phyloP scores from a whole-genome alignment of 208 protist species.

The Zelonia costaricensis region DNA sequence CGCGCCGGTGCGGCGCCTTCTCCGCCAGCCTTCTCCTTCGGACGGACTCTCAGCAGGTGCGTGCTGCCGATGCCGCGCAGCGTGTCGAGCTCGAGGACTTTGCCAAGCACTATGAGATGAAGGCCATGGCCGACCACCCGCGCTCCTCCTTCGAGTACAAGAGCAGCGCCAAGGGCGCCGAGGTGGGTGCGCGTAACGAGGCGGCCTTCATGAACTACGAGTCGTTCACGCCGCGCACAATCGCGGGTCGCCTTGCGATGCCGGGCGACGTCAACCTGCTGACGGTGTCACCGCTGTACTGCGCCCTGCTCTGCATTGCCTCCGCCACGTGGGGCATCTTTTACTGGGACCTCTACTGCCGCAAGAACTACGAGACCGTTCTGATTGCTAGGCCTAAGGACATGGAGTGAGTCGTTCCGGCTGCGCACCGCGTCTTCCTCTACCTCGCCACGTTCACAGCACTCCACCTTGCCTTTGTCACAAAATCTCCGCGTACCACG shows the following conservation, averaged over 20 bases:
- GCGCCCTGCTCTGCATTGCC: slow-evolving; percentile 50
- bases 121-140: slow-evolving; percentile 59
- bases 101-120: slow-evolving; percentile 57
- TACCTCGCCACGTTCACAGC: not conserved
- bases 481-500: not conserved
- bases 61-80: slow-evolving; percentile 31
- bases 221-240: slow-evolving; percentile 46
- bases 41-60: slow-evolving; percentile 24
- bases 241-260: slow-evolving; percentile 67
- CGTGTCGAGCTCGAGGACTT: slow-evolving; percentile 35
- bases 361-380: slow-evolving; percentile 78
- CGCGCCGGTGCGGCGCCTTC: slow-evolving; percentile 27
- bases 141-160: slow-evolving; percentile 75
- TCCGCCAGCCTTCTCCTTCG: slow-evolving; percentile 28
- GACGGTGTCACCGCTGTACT: slow-evolving; percentile 76
- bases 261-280: slow-evolving; percentile 78
- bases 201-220: slow-evolving; percentile 88
- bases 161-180: slow-evolving; percentile 75
- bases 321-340: slow-evolving; percentile 77
- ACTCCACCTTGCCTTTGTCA: not conserved
- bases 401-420: slow-evolving; percentile 32
- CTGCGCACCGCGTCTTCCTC: slow-evolving; percentile 13
- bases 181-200: slow-evolving; percentile 88
- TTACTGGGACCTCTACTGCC: slow-evolving; percentile 88
- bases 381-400: slow-evolving; percentile 70